Evolutionary conservation across 495 filamentous ascomycete genomes (phyloP).

Genomic region (Neurospora pannonica): DNA sequence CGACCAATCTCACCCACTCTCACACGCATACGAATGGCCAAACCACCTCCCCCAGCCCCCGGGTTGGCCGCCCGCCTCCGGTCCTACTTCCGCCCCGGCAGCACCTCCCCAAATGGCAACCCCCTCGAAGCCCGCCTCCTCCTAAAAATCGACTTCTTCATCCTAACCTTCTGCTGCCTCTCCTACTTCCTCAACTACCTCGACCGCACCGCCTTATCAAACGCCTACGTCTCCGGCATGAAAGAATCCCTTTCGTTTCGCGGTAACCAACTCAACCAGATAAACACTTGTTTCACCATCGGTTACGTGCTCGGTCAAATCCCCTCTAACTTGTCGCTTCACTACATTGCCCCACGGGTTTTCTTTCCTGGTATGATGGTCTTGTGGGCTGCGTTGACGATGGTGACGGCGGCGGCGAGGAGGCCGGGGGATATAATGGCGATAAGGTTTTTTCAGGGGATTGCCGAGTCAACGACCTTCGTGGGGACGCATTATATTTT

Average conservation of each 20-base stretch:
- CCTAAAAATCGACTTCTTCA: conserved; percentile 56
- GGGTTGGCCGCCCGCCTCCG: background rate
- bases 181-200: conserved; percentile 48
- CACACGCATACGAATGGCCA: background rate
- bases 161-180: conserved; percentile 54
- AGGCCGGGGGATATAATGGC: conserved; percentile 49
- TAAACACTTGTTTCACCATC: conserved; percentile 44
- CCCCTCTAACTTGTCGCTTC: conserved; percentile 50
- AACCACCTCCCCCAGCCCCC: background rate
- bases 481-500: conserved; percentile 58
- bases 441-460: conserved; percentile 61
- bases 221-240: conserved; percentile 61
- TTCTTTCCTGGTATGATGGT: conserved; percentile 56
- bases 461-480: conserved; percentile 51
- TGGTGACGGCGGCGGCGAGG: conserved; percentile 45
- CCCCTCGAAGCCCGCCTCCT: conserved; percentile 39
- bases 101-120: conserved; percentile 11
- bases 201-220: conserved; percentile 50
- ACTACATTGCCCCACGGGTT: conserved; percentile 47
- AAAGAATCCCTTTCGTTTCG: conserved; percentile 50
- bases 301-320: conserved; percentile 51
- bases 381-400: conserved; percentile 51
- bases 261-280: conserved; percentile 48
- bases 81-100: background rate
- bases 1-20: too few species aligned